Evolutionary conservation across 164 flowering plant genomes (phyloP).

Genomic region (Magnolia changhungtana): DNA sequence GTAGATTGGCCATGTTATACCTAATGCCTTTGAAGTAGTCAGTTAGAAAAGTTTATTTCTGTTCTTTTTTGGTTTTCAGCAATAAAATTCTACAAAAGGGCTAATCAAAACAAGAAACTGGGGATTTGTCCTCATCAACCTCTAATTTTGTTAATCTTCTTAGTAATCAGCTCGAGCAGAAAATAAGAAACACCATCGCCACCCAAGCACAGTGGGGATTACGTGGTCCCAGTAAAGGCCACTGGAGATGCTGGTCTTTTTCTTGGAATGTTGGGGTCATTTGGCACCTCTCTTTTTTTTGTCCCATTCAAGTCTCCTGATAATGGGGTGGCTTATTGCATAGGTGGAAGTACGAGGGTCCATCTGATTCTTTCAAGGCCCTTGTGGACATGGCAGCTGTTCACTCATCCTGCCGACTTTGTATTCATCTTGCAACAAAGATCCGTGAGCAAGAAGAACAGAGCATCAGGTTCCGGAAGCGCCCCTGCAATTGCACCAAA

Average conservation of each 20-base stretch:
- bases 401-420: slow-evolving; percentile 96
- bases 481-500: slow-evolving; percentile 87
- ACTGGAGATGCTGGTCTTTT: not conserved
- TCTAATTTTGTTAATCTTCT: not conserved
- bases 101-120: no score
- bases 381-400: slow-evolving; percentile 99
- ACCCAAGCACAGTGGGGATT: not conserved
- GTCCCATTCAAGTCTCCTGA: not conserved
- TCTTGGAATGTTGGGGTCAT: not conserved
- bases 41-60: no score
- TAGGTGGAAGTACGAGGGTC: slow-evolving; percentile 97
- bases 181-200: not conserved
- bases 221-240: not conserved
- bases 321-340: slow-evolving; percentile 6
- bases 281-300: not conserved
- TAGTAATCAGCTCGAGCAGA: not conserved
- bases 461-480: slow-evolving; percentile 43
- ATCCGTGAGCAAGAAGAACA: slow-evolving; percentile 67
- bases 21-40: no score
- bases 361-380: slow-evolving; percentile 96
- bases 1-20: no score
- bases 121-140: no score
- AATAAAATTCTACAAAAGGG: no score
- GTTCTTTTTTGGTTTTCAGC: no score
- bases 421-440: slow-evolving; percentile 78